Evolutionary conservation across 2,329 filamentous ascomycete species (phyloP).

Genomic region (Paecilomyces formosus): DNA sequence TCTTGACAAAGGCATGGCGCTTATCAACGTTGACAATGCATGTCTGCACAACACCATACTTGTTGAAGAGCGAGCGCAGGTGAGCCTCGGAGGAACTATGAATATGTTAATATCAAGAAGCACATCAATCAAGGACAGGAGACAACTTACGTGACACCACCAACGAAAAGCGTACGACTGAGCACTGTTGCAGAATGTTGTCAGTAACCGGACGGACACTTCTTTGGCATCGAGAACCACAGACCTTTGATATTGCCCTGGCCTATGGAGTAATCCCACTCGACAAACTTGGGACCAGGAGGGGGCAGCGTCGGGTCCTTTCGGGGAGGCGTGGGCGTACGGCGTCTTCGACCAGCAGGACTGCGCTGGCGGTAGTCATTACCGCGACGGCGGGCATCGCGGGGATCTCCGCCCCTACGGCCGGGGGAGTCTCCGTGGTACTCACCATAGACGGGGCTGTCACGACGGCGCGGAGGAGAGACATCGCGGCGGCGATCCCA

Average conservation of each 20-base stretch:
- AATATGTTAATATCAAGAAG: constrained; percentile 3
- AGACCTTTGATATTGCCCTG: constrained; percentile 68
- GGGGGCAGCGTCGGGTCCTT: constrained; percentile 35
- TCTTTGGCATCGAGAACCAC: constrained; percentile 8
- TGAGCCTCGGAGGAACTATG: constrained; percentile 68
- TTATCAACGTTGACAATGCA: constrained; percentile 98
- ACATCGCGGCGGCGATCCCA: constrained; percentile 62
- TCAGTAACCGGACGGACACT: constrained; percentile 4
- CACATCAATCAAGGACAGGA: neutral
- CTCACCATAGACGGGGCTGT: constrained; percentile 64
- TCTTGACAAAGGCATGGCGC: constrained; percentile 97
- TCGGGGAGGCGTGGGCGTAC: constrained; percentile 52
- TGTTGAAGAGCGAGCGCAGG: constrained; percentile 69
- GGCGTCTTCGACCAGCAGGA: constrained; percentile 61
- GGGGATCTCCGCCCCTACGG: constrained; percentile 51
- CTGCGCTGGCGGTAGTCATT: constrained; percentile 80
- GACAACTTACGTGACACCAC: constrained; percentile 73
- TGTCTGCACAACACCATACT: constrained; percentile 83
- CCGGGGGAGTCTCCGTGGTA: constrained; percentile 65
- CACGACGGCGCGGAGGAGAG: constrained; percentile 54
- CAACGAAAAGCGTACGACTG: constrained; percentile 92
- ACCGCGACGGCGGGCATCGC: constrained; percentile 44
- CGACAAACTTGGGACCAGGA: constrained; percentile 64
- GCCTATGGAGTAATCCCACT: constrained; percentile 68
- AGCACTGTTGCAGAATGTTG: constrained; percentile 50